These are phyloP conservation scores for Miamiensis avidus DNA, from an alignment of 169 alveolate species.

Conservation along the genomic window DNA sequence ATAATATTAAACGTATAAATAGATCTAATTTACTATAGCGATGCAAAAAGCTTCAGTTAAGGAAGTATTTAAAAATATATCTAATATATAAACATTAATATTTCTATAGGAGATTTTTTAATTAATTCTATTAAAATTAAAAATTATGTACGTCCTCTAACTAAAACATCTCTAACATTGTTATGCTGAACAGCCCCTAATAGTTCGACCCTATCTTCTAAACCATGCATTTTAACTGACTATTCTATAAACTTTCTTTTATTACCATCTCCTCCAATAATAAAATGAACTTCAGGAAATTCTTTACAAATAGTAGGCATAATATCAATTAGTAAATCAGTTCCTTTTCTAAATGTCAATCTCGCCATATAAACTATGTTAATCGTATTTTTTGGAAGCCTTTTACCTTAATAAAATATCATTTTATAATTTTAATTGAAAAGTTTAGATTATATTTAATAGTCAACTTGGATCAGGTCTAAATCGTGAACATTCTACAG, in stretches of 20 bases:
- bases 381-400: slow-evolving; percentile 62
- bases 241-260: slow-evolving; percentile 92
- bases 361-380: slow-evolving; percentile 95
- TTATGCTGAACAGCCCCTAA: slow-evolving; percentile 92
- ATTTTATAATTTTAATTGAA: no score
- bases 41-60: slow-evolving; percentile 99
- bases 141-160: slow-evolving; percentile 88
- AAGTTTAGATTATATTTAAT: no score
- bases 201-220: slow-evolving; percentile 91
- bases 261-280: slow-evolving; percentile 99
- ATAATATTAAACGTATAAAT: no score
- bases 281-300: slow-evolving; percentile 90
- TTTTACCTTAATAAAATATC: slow-evolving; percentile 16
- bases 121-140: background rate
- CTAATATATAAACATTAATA: background rate
- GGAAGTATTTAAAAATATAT: slow-evolving; percentile 97
- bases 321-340: slow-evolving; percentile 94
- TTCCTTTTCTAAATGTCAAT: slow-evolving; percentile 97
- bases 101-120: no score
- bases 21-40: slow-evolving; percentile 88
- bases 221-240: slow-evolving; percentile 90
- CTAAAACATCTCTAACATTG: slow-evolving; percentile 93
- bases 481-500: slow-evolving; percentile 85
- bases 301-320: slow-evolving; percentile 95
- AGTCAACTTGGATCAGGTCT: slow-evolving; percentile 74